Evolutionary conservation across 2,329 filamentous ascomycete genomes (phyloP), one percentile per base, ranked within the genome.

Genomic region (Diplocarpon mali): DNA sequence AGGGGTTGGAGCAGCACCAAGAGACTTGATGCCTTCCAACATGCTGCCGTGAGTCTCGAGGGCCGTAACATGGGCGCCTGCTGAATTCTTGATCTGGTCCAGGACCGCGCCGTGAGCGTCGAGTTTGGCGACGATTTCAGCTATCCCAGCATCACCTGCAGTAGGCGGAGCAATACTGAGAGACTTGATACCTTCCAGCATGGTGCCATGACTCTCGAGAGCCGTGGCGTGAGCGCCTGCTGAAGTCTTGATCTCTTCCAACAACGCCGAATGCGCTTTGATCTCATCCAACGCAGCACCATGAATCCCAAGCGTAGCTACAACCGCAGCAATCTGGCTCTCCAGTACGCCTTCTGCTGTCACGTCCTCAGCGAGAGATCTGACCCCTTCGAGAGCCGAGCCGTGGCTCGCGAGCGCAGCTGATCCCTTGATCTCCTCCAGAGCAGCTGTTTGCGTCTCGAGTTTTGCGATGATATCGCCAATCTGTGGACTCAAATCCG

Each of bases 261-360:
- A 30, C 20, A 29, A 13, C 24, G 41, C 30, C 2, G 30, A 9
- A 2, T 42, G 31, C 2, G 45, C 44, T 27, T 44, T 44, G 11
- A 46, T 35, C 15, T 42, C 40, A 20, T 38, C 49, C 4, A 58
- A 42, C 2, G 43, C 44, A 5, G 47, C 13, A 16, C 46, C 41
- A 16, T 57, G 56, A 14, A 40, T 39, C 20, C 50, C 42, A 3
- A 59, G 48, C 16, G 51, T 51, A 12, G 42, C 46, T 16, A 51
- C 42, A 15, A 59, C 53, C 39, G 51, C 42, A 10, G 45, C 39
- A n/a, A 57, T 44, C 36, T 56, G 49, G 5, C 42, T 44, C 44
- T 54, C 53, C 12, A 56, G 37, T 24, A 30, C 45, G 2, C 16
- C 36, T 20, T 50, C 47, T 7, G 48, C 45, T n/a, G 38, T 16